Percentiles rank a stretch among this genome's conserved stretches.
These are phyloP conservation scores for Camelina hispida DNA, from an alignment of 345 rosid genomes.

Conservation along the genomic window DNA sequence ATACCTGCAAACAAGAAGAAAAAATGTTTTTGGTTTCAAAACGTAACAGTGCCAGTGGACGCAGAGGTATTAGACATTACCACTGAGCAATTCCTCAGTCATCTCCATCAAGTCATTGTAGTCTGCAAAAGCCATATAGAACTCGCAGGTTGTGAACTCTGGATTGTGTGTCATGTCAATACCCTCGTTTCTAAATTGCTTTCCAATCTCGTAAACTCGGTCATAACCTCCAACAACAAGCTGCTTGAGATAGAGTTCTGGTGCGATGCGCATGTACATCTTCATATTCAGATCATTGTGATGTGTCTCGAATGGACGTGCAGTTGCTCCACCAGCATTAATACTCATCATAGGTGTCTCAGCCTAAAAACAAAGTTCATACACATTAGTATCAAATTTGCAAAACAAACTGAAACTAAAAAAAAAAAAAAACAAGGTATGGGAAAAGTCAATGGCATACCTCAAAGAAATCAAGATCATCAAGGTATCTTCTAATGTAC, in stretches of 20 bases:
- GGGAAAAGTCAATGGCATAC: slow-evolving; percentile 43
- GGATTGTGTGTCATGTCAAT: slow-evolving; percentile 95
- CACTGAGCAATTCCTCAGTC: slow-evolving; percentile 80
- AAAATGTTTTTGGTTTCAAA: slow-evolving; percentile 2
- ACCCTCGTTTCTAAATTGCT: slow-evolving; percentile 93
- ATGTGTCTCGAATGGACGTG: slow-evolving; percentile 87
- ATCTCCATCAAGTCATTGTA: slow-evolving; percentile 88
- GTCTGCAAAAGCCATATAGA: slow-evolving; percentile 94
- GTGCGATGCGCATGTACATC: slow-evolving; percentile 91
- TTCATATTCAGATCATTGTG: slow-evolving; percentile 83
- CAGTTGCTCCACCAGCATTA: slow-evolving; percentile 94
- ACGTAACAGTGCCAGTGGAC: neutral
- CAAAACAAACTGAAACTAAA: neutral
- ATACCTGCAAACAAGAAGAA: slow-evolving; percentile 54
- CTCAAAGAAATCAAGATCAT: slow-evolving; percentile 73
- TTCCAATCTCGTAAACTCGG: slow-evolving; percentile 92
- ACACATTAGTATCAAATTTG: neutral
- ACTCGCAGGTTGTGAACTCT: slow-evolving; percentile 95
- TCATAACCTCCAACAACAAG: slow-evolving; percentile 86
- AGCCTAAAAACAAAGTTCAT: slow-evolving; percentile 47
- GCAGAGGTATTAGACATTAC: slow-evolving; percentile 44
- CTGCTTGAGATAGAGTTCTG: slow-evolving; percentile 83
- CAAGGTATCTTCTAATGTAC: slow-evolving; percentile 66
- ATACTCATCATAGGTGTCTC: slow-evolving; percentile 92
- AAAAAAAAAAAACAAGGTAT: neutral